Base-by-base conservation (phyloP, 1,284 basidiomycete genomes). In the Ustilago bromivora region DNA sequence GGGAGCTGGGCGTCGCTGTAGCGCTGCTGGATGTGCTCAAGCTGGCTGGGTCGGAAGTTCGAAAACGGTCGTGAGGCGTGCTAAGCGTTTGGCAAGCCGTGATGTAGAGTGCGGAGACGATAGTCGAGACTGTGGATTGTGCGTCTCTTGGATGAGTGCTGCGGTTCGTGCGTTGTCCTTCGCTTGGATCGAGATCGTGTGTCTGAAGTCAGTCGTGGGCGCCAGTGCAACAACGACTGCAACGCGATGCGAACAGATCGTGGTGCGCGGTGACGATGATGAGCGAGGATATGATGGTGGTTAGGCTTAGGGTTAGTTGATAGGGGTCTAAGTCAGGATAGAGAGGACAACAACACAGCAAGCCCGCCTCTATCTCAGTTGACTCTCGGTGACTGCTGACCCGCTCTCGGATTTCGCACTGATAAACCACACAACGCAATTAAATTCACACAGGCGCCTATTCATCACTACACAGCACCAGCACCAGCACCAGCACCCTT, bases 311-410 rank as follows among this genome's bases (percentile, higher is more conserved):
- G 23, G 23, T 28, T 28, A 57, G 51, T 58, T 47, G 59, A 61
- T 64, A 63, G 61, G 66, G 66, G 61, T 41, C 40, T 15, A 34
- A 41, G 31, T 10, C 32, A 41, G 28, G 41, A 1, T 32, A 23
- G 46, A 56, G 46, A 51, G 51, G 8, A 28, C 46, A 49, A 49
- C 46, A 49, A 49, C 46, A 49, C 28, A 51, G 31, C 49, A n/a
- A 57, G 40, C 40, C 40, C 51, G 46, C 32, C 51, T 57, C 40
- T 28, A 28, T 28, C 23, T 43, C 12, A 15, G n/a, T 19, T 19
- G n/a, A n/a, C 17, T 36, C 59, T 49, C 43, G 32, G 54, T 62
- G 54, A 47, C 61, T 64, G 61, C 52, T 59, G 57, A 59, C 51
- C 62, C 51, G 56, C 36, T 8, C 47, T 52, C 43, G 51, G 57